Evolutionary conservation across 2,329 filamentous ascomycete species (phyloP).

Genomic region (Gnomoniopsis sp.): DNA sequence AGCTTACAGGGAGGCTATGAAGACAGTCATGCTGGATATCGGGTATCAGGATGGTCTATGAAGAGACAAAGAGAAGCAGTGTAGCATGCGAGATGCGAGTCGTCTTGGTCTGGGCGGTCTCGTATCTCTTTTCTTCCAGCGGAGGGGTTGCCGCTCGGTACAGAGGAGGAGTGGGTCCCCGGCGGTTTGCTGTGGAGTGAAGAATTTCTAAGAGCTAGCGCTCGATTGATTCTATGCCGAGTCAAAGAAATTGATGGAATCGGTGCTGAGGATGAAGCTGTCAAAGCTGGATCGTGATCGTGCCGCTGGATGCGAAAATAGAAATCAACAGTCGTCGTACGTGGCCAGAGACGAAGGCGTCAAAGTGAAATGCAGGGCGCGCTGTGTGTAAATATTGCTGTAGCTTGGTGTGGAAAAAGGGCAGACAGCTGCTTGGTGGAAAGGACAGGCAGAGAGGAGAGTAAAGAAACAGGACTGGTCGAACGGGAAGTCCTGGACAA

Average conservation of each 20-base stretch:
- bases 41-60: background rate
- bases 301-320: background rate
- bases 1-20: constrained; percentile 25
- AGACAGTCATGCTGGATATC: background rate
- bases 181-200: background rate
- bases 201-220: background rate
- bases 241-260: background rate
- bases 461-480: no score
- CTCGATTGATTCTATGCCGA: background rate
- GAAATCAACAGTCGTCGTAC: background rate
- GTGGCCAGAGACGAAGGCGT: background rate
- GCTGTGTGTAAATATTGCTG: background rate
- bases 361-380: background rate
- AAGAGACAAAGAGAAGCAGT: background rate
- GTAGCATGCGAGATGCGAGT: background rate
- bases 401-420: background rate
- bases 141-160: background rate
- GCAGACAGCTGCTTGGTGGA: background rate
- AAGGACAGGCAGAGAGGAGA: no score
- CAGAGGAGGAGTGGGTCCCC: background rate
- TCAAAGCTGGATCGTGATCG: background rate
- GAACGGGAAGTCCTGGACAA: no score
- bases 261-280: background rate
- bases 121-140: background rate
- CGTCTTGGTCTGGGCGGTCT: background rate